These are phyloP conservation scores for Coccomyxa sp. DNA, from an alignment of 139 green algal species.

Conservation along the genomic window DNA sequence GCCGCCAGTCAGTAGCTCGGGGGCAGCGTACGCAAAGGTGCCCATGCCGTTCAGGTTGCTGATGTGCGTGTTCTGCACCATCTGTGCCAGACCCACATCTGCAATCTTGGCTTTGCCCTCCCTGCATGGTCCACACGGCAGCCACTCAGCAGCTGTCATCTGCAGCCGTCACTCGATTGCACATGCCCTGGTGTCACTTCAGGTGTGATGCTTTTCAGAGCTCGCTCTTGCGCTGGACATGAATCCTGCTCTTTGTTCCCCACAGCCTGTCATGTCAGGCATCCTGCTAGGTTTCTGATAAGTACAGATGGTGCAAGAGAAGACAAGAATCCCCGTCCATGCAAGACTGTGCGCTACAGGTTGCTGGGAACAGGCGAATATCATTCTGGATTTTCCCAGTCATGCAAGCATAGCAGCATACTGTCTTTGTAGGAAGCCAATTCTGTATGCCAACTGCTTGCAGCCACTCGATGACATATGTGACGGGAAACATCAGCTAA, in stretches of 20 bases:
- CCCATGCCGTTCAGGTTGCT: background rate
- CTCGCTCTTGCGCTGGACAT: background rate
- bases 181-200: background rate
- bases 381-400: too few relatives aligned
- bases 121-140: background rate
- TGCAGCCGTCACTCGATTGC: too few relatives aligned
- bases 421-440: too few relatives aligned
- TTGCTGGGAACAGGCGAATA: too few relatives aligned
- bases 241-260: background rate
- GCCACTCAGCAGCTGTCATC: background rate
- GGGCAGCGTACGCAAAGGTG: constrained; percentile 18
- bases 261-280: too few relatives aligned
- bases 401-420: too few relatives aligned
- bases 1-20: constrained; percentile 29
- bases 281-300: too few relatives aligned
- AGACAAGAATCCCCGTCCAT: too few relatives aligned
- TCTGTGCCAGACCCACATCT: constrained; percentile 25
- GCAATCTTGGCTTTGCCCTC: constrained; percentile 27
- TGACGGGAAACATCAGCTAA: background rate
- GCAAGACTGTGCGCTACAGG: too few relatives aligned
- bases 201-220: background rate
- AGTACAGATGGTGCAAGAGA: too few relatives aligned
- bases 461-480: background rate
- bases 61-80: constrained; percentile 9
- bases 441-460: too few relatives aligned